Evolutionary conservation across 2,329 filamentous ascomycete species (phyloP), one percentile per base, ranked within the genome.

Genomic region (Penicillium corylophilum): DNA sequence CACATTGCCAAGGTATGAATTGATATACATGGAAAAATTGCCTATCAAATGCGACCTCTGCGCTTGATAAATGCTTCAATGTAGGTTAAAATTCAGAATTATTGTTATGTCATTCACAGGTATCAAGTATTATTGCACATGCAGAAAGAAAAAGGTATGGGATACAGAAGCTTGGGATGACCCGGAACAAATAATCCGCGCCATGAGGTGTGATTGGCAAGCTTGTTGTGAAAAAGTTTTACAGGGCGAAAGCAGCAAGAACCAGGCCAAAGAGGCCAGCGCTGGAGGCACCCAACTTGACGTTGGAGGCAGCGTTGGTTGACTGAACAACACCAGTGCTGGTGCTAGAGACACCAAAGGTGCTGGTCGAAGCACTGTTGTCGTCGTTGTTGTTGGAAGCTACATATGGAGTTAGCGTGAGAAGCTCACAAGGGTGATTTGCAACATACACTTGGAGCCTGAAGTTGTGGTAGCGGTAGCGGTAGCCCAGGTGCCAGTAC

Each of bases 181-280:
- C 16, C 33, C 33, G 33, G 12, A 36, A 20, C 8, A n/a, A 36
- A 20, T 10, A 38, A 9, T 38, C 16, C 35, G 10, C 35, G 35
- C 16, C 18, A 38, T 38, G 33, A 20, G 18, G 9, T 13, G 13
- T 12, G 16, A 22, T 2, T 12, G 35, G 13, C 9, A 9, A 3
- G 35, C 9, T 5, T 20, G 10, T 36, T 20, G 12, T 38, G 16
- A 13, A 38, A 9, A 31, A 12, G 39, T 50, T 50, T 69, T 65
- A 74, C 58, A 74, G 65, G 60, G 67, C 69, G 49, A 71, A 68
- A 40, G 69, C 67, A 49, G 69, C 71, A 44, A 71, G 48, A 13
- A 71, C 54, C 41, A 73, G 57, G 31, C 71, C 71, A 15, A 71
- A 40, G 22, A 72, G 48, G 38, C 70, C 67, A 36, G 64, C 69